Evolutionary conservation across 108 stramenopile genomes (phyloP).

Genomic region (Stephanodiscus triporus): DNA sequence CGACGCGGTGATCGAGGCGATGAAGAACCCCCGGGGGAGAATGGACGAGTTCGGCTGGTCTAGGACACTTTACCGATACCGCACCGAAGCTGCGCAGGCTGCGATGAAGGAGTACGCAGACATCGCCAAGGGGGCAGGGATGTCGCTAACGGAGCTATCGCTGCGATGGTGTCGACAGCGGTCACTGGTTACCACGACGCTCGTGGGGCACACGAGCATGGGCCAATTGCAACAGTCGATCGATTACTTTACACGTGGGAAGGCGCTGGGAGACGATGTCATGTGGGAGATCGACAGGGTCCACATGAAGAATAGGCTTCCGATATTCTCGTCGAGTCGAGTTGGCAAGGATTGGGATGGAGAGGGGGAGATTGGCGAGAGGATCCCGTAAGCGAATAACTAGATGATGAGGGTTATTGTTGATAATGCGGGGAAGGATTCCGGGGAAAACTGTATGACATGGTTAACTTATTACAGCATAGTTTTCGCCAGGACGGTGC

Average conservation of each 20-base stretch:
- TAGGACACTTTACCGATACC: conserved; percentile 82
- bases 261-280: conserved; percentile 70
- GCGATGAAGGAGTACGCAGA: conserved; percentile 78
- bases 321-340: conserved; percentile 74
- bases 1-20: conserved; percentile 38
- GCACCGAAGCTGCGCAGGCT: conserved; percentile 75
- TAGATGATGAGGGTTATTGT: background rate
- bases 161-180: conserved; percentile 83
- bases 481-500: too few species aligned
- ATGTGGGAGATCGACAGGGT: conserved; percentile 92
- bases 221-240: conserved; percentile 78
- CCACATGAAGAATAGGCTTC: conserved; percentile 89
- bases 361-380: conserved; percentile 89
- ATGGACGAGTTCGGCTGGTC: conserved; percentile 90
- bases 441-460: background rate
- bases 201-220: conserved; percentile 86
- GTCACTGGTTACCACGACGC: conserved; percentile 78
- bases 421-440: background rate
- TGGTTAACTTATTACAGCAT: too few species aligned
- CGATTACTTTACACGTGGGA: conserved; percentile 65
- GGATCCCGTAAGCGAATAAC: conserved; percentile 66
- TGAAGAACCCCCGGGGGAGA: conserved; percentile 75
- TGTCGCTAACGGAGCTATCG: conserved; percentile 80
- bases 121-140: conserved; percentile 73
- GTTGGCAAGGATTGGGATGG: conserved; percentile 90